Evolutionary conservation across 2,329 filamentous ascomycete species (phyloP).

Genomic region (Fusarium caatingaense): DNA sequence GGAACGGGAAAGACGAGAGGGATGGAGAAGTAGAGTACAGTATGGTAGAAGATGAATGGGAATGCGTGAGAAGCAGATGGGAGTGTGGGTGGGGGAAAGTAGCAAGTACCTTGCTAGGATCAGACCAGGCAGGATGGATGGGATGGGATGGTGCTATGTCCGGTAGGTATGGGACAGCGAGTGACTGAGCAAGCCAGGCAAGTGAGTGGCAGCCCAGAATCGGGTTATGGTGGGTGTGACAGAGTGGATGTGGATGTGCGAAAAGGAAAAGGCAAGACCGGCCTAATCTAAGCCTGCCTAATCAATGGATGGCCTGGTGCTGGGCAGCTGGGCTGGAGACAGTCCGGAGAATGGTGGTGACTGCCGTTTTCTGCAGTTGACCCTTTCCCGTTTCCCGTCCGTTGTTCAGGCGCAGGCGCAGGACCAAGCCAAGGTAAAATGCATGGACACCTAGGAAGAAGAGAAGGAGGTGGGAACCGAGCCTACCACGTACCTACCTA

Average conservation of each 20-base stretch:
- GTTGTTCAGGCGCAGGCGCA: background rate
- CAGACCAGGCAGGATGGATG: conserved; percentile 7
- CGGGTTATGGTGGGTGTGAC: background rate
- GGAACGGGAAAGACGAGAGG: conserved; percentile 26
- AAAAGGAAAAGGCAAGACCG: background rate
- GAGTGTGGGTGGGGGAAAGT: conserved; percentile 33
- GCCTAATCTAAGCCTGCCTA: background rate
- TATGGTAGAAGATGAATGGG: conserved; percentile 41
- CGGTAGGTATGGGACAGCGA: background rate
- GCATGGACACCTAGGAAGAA: background rate
- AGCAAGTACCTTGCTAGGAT: conserved; percentile 15
- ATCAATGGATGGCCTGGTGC: conserved; percentile 9
- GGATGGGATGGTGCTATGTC: background rate
- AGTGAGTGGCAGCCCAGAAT: background rate
- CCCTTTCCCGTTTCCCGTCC: conserved; percentile 18
- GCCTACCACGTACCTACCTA: background rate
- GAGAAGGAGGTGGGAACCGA: background rate
- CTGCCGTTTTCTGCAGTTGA: conserved; percentile 27
- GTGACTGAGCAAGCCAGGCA: background rate
- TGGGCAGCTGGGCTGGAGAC: background rate
- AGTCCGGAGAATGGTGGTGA: conserved; percentile 1
- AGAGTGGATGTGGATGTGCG: conserved; percentile 4
- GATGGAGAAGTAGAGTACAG: conserved; percentile 37
- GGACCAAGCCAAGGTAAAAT: background rate
- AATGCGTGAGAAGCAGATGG: conserved; percentile 36